Evolutionary conservation across 345 rosid genomes (phyloP).

Genomic region (Draba incana): DNA sequence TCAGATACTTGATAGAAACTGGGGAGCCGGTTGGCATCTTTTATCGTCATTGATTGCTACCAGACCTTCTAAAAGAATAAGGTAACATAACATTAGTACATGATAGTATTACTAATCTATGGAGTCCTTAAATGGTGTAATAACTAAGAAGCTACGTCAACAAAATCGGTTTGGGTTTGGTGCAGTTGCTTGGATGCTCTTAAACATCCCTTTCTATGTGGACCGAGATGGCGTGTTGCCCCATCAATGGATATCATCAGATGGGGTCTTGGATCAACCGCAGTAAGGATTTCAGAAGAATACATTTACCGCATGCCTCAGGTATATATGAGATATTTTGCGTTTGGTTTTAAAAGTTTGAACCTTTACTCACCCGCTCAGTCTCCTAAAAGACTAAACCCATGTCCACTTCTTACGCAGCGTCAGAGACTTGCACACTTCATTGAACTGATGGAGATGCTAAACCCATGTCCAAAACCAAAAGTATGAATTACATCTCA

Average conservation of each 20-base stretch:
- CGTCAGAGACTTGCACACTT: slow-evolving; percentile 83
- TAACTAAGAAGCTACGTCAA: slow-evolving; percentile 4
- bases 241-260: slow-evolving; percentile 89
- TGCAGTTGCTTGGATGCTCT: slow-evolving; percentile 87
- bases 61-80: slow-evolving; percentile 75
- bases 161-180: slow-evolving; percentile 12
- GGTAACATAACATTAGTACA: slow-evolving; percentile 44
- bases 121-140: neutral
- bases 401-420: slow-evolving; percentile 38
- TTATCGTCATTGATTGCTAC: slow-evolving; percentile 78
- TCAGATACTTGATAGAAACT: slow-evolving; percentile 93
- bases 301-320: slow-evolving; percentile 78
- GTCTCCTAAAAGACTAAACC: neutral
- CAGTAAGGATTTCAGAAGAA: slow-evolving; percentile 86
- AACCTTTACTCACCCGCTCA: neutral
- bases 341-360: neutral
- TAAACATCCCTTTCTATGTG: slow-evolving; percentile 91
- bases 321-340: slow-evolving; percentile 46
- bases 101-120: neutral
- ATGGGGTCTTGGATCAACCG: slow-evolving; percentile 98
- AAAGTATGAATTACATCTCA: slow-evolving; percentile 48
- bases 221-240: slow-evolving; percentile 91
- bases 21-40: slow-evolving; percentile 99
- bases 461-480: slow-evolving; percentile 83
- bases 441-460: slow-evolving; percentile 90